phyloP scores from a whole-genome alignment of 2,329 filamentous ascomycete genomes.

The Pseudopyrenochaeta lycopersici region DNA sequence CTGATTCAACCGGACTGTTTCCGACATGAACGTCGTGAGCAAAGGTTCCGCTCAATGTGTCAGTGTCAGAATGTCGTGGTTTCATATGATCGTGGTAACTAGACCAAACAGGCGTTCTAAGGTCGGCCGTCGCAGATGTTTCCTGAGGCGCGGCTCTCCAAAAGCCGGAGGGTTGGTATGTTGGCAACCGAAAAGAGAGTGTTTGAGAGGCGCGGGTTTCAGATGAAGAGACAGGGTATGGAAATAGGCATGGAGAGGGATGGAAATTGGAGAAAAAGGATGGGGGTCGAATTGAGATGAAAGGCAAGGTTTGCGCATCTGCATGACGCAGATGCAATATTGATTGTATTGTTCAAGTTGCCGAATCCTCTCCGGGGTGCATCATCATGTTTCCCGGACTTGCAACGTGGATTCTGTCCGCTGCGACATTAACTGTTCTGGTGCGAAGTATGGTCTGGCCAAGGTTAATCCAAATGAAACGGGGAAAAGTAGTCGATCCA shows the following conservation, averaged over 20 bases:
- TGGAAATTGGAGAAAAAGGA: not conserved
- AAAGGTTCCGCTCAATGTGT: conserved; percentile 9
- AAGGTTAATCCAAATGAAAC: too few relatives aligned
- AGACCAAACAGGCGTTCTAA: conserved; percentile 16
- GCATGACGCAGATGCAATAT: conserved; percentile 1
- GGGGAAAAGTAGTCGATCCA: too few relatives aligned
- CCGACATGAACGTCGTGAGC: not conserved
- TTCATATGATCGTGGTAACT: conserved; percentile 17
- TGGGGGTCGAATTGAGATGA: conserved; percentile 7
- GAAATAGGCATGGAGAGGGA: not conserved
- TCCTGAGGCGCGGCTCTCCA: conserved; percentile 13
- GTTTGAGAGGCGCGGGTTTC: not conserved
- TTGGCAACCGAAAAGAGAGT: not conserved
- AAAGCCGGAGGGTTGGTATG: not conserved
- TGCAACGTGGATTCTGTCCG: too few relatives aligned
- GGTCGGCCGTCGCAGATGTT: conserved; percentile 12
- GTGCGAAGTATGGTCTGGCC: too few relatives aligned
- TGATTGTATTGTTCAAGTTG: too few relatives aligned
- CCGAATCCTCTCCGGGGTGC: too few relatives aligned
- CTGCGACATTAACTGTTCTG: not conserved
- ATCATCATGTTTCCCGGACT: too few relatives aligned
- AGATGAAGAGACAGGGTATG: not conserved
- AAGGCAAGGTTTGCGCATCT: conserved; percentile 11
- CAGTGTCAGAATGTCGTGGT: conserved; percentile 13
- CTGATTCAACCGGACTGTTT: not conserved